A percentile compares a stretch with the other conserved stretches of the same genome.
These are phyloP conservation scores for Nothophaeocryptopus gaeumannii DNA, from an alignment of 2,329 filamentous ascomycete species.

Conservation along the genomic window DNA sequence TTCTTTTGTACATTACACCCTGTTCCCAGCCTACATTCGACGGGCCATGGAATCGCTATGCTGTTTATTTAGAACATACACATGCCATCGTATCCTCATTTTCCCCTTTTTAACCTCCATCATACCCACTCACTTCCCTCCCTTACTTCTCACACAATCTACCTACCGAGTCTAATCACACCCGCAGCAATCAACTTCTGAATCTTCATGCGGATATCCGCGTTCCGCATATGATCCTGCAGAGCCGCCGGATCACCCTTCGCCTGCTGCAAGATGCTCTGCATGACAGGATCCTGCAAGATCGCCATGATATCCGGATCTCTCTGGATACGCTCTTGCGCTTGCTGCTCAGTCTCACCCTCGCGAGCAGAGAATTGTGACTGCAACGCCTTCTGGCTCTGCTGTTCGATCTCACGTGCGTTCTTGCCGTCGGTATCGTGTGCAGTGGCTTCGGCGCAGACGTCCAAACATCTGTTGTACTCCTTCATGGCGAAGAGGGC, in stretches of 20 bases:
- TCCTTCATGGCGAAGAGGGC: conserved; percentile 97
- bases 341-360: conserved; percentile 89
- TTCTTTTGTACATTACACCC: conserved; percentile 1
- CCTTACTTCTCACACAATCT: background rate
- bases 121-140: background rate
- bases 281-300: conserved; percentile 95
- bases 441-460: conserved; percentile 74
- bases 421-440: conserved; percentile 80
- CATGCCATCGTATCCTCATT: conserved; percentile 6
- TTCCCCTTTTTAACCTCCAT: background rate
- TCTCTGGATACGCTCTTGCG: conserved; percentile 80
- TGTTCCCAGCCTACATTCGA: background rate
- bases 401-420: conserved; percentile 84
- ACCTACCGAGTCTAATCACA: conserved; percentile 60
- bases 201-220: conserved; percentile 78
- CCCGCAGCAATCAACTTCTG: conserved; percentile 93
- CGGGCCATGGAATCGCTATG: conserved; percentile 3
- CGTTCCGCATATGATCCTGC: conserved; percentile 96
- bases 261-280: conserved; percentile 92
- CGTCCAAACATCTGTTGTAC: conserved; percentile 91
- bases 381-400: conserved; percentile 86
- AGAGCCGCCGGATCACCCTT: conserved; percentile 89
- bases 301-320: conserved; percentile 70
- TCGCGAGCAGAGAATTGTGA: conserved; percentile 88
- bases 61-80: conserved; percentile 2